Percentiles rank a stretch among this genome's conserved stretches.
These are phyloP conservation scores for Oryza coarctata DNA, from an alignment of 176 grass and related monocot genomes.

Conservation along the genomic window DNA sequence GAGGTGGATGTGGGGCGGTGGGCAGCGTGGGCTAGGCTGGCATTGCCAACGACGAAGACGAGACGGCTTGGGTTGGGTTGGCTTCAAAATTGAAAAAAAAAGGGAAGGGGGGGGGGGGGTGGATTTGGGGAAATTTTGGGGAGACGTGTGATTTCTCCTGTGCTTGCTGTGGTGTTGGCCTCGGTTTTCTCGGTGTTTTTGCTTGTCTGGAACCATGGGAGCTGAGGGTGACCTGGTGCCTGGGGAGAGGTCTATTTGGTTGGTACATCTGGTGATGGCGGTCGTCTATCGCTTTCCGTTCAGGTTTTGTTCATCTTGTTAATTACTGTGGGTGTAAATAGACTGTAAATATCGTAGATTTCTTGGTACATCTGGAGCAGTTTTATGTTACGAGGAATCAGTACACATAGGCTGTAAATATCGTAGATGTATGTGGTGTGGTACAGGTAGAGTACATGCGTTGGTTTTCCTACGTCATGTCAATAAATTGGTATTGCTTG, in stretches of 20 bases:
- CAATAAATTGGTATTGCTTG: too few relatives aligned
- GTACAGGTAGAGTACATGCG: too few relatives aligned
- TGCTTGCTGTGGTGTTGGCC: too few relatives aligned
- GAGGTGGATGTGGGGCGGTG: not conserved
- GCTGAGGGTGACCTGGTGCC: too few relatives aligned
- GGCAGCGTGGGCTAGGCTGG: constrained; percentile 50
- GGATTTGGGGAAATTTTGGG: not conserved
- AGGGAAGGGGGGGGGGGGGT: too few relatives aligned
- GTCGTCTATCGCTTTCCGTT: not conserved
- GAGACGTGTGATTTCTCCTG: not conserved
- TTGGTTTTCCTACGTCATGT: too few relatives aligned
- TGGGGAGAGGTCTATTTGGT: not conserved
- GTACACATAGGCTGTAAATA: too few relatives aligned
- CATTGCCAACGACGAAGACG: not conserved
- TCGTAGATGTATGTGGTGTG: too few relatives aligned
- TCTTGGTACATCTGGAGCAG: too few relatives aligned
- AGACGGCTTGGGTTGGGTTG: not conserved
- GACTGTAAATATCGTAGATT: too few relatives aligned
- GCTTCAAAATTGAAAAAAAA: not conserved
- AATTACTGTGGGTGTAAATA: not conserved
- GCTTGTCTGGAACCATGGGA: too few relatives aligned
- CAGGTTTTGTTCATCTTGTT: not conserved
- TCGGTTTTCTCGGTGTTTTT: not conserved
- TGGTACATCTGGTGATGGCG: not conserved
- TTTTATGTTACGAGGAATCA: too few relatives aligned